These are phyloP conservation scores for Torulaspora microellipsoides DNA, from an alignment of 805 yeast genomes.

Conservation along the genomic window DNA sequence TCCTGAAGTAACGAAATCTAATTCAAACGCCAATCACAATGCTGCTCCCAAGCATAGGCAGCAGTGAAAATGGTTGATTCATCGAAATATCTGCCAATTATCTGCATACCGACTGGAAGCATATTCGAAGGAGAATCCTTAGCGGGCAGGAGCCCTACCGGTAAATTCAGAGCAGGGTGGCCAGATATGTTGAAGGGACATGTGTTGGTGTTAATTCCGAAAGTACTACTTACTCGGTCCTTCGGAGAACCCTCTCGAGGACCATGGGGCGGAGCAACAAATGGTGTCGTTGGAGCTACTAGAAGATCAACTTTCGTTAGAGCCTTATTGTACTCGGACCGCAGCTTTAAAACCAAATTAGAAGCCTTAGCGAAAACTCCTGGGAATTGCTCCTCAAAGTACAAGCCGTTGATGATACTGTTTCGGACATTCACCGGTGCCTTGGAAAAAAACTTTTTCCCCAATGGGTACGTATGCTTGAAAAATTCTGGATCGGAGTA, in stretches of 20 bases:
- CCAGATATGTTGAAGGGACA: conserved; percentile 37
- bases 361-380: conserved; percentile 34
- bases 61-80: conserved; percentile 33
- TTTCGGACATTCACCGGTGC: conserved; percentile 18
- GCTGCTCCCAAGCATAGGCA: conserved; percentile 37
- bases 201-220: conserved; percentile 37
- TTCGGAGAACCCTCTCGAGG: conserved; percentile 25
- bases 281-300: conserved; percentile 34
- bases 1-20: no score
- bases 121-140: conserved; percentile 31
- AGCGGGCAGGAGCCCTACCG: conserved; percentile 33
- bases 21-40: background rate
- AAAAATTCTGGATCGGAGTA: conserved; percentile 18
- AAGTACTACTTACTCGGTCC: conserved; percentile 26
- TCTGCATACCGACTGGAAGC: conserved; percentile 38
- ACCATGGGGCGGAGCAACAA: conserved; percentile 31
- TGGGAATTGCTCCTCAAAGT: conserved; percentile 33
- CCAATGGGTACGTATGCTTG: conserved; percentile 16
- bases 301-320: conserved; percentile 33
- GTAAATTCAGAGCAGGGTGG: conserved; percentile 37
- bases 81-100: conserved; percentile 35
- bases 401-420: conserved; percentile 32
- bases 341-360: conserved; percentile 34
- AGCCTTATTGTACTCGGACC: conserved; percentile 32
- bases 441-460: conserved; percentile 16